Evolutionary conservation across 1,284 basidiomycete genomes (phyloP).

Genomic region (Boletus sp.): DNA sequence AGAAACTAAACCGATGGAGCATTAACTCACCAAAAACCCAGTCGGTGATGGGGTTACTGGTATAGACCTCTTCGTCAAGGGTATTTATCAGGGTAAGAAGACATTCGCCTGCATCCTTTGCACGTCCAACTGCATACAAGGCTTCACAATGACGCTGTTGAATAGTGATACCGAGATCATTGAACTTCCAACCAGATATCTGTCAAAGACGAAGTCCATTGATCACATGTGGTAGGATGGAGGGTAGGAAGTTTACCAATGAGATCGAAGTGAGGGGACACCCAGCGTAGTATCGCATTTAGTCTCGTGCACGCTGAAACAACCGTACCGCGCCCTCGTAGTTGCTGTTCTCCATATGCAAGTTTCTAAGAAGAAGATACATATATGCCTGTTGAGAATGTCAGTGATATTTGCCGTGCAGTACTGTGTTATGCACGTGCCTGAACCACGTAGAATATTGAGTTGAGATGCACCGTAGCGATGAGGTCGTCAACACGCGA

Average conservation of each 20-base stretch:
- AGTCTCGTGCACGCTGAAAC: not conserved
- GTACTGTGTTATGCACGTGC: not conserved
- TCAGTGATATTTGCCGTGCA: not conserved
- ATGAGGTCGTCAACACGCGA: not conserved
- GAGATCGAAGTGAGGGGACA: not conserved
- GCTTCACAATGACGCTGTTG: not conserved
- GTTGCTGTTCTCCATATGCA: not conserved
- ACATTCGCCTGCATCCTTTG: not conserved
- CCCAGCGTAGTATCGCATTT: not conserved
- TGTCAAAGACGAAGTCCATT: not conserved
- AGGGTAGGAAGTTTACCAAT: not conserved
- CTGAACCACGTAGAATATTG: not conserved
- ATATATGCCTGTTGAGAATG: not conserved
- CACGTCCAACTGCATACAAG: not conserved
- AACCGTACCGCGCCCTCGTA: not conserved
- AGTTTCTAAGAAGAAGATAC: not conserved
- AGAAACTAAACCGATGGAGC: no score
- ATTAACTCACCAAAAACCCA: not conserved
- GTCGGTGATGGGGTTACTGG: not conserved
- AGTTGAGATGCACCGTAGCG: not conserved
- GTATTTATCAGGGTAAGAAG: not conserved
- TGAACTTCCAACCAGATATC: conserved; percentile 4
- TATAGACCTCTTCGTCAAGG: not conserved
- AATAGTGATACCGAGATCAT: not conserved
- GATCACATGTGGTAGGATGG: not conserved